A percentile compares a stretch with the other conserved stretches of the same genome.
phyloP scores from a whole-genome alignment of 345 rosid species.

The Gossypium thurberi region DNA sequence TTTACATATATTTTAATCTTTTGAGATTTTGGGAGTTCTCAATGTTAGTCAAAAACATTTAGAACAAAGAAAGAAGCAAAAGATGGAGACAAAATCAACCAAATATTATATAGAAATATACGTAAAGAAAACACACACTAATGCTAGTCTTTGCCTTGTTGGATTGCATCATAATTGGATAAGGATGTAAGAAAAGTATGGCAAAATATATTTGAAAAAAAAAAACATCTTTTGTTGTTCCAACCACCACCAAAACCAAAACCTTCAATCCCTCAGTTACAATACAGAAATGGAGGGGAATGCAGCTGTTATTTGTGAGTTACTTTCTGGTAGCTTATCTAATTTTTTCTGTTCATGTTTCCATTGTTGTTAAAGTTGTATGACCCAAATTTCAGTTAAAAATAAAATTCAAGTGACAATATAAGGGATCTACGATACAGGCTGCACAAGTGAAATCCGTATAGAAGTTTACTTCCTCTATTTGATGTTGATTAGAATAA shows the following conservation, averaged over 20 bases:
- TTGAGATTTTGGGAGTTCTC: neutral
- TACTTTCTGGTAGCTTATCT: neutral
- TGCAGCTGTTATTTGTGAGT: neutral
- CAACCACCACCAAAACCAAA: slow-evolving; percentile 54
- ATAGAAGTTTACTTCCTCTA: too few relatives aligned
- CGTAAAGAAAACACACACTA: neutral
- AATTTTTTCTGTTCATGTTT: slow-evolving; percentile 15
- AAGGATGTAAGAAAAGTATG: slow-evolving; percentile 34
- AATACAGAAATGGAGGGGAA: too few relatives aligned
- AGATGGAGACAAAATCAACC: neutral
- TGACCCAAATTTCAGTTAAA: too few relatives aligned
- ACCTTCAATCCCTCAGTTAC: slow-evolving; percentile 11
- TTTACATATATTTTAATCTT: neutral
- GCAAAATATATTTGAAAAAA: slow-evolving; percentile 6
- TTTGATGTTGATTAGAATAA: too few relatives aligned
- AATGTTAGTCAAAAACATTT: neutral
- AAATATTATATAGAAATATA: too few relatives aligned
- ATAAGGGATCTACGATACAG: too few relatives aligned
- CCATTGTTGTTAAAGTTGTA: neutral
- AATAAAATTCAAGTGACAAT: too few relatives aligned
- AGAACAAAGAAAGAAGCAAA: neutral
- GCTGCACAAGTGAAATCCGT: too few relatives aligned
- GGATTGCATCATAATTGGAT: slow-evolving; percentile 18
- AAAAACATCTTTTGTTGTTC: slow-evolving; percentile 29
- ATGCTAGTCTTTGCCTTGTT: neutral